These are phyloP conservation scores for Colletotrichum cordylinicola DNA, from an alignment of 2,329 filamentous ascomycete genomes.

Conservation along the genomic window DNA sequence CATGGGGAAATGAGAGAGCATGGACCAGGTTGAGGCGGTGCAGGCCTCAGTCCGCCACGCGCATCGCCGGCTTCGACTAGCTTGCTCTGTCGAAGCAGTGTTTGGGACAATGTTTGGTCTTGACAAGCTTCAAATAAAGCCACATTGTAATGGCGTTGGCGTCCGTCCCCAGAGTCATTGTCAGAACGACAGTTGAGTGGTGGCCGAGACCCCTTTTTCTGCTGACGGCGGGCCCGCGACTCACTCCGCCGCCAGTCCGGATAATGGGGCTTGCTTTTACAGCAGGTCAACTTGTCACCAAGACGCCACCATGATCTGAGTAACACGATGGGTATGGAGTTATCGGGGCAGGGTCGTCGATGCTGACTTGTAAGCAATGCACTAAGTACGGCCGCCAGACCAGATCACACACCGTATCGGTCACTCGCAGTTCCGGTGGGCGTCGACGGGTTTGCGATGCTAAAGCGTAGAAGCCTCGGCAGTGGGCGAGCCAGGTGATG, in stretches of 20 bases:
- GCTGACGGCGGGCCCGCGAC: background rate
- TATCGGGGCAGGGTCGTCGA: background rate
- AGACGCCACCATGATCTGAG: background rate
- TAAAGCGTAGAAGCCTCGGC: background rate
- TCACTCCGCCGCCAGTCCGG: background rate
- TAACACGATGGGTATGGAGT: background rate
- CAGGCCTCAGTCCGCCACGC: constrained; percentile 3
- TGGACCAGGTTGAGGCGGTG: constrained; percentile 12
- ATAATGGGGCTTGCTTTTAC: background rate
- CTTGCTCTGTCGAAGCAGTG: background rate
- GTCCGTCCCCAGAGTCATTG: background rate
- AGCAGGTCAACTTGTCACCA: background rate
- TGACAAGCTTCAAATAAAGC: background rate
- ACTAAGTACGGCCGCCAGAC: background rate
- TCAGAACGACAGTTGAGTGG: background rate
- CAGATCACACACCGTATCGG: background rate
- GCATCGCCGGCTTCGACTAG: background rate
- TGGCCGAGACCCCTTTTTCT: constrained; percentile 12
- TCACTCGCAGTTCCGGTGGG: background rate
- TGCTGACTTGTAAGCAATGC: background rate
- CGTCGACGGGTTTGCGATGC: background rate
- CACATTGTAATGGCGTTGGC: background rate
- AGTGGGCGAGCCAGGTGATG: background rate
- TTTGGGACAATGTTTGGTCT: background rate
- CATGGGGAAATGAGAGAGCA: constrained; percentile 21